Percentiles rank a stretch among this genome's conserved stretches.
phyloP scores from a whole-genome alignment of 1,139 yeast genomes.

The Protomyces pachydermus region DNA sequence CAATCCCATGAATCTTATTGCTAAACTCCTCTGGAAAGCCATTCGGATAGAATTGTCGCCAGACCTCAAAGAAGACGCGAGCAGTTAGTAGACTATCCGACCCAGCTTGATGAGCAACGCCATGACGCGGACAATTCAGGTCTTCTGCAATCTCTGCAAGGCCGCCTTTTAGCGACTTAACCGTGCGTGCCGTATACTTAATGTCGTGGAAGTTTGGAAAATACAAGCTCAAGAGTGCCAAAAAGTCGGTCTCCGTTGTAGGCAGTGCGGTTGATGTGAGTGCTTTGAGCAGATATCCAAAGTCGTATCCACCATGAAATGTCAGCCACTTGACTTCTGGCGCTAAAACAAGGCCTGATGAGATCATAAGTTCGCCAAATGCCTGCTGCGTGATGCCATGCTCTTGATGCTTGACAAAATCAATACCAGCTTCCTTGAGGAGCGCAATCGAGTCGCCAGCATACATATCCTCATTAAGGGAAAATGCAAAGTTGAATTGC shows the following conservation, averaged over 20 bases:
- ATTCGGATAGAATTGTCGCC: constrained; percentile 39
- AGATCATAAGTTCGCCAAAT: constrained; percentile 79
- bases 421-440: constrained; percentile 76
- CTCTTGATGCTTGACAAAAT: constrained; percentile 67
- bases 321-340: constrained; percentile 78
- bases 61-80: constrained; percentile 50
- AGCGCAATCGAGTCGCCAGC: constrained; percentile 69
- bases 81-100: constrained; percentile 51
- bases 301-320: constrained; percentile 90
- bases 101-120: constrained; percentile 47
- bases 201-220: constrained; percentile 84
- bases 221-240: constrained; percentile 62
- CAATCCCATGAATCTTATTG: constrained; percentile 24
- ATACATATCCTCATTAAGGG: constrained; percentile 66
- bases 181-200: constrained; percentile 62
- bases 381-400: constrained; percentile 75
- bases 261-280: constrained; percentile 76
- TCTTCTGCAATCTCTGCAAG: constrained; percentile 51
- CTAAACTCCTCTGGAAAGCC: constrained; percentile 18
- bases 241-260: constrained; percentile 70
- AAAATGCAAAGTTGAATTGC: constrained; percentile 91
- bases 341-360: constrained; percentile 77
- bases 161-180: constrained; percentile 38
- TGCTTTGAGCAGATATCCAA: constrained; percentile 79
- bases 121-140: constrained; percentile 41